Conservation (phyloP, 179 eudicot genomes). For the Monotropa hypopitys region DNA sequence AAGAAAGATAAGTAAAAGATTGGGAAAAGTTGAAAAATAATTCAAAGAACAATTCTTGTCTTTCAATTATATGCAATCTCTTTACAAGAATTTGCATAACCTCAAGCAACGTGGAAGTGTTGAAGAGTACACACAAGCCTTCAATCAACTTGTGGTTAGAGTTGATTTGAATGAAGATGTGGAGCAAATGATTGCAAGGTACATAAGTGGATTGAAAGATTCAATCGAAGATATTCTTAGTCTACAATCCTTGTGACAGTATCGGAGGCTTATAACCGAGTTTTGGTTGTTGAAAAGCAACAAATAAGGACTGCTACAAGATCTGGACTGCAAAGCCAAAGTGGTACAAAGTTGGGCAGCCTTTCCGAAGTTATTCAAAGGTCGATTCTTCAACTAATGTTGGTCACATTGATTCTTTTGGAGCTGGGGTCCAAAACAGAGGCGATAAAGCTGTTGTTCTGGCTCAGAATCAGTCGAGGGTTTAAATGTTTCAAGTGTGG, state of each 20-base stretch:
- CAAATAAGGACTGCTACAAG: not conserved
- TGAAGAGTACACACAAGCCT: not conserved
- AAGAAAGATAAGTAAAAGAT: not conserved
- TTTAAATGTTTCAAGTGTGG: not conserved
- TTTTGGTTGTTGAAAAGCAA: not conserved
- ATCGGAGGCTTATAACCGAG: not conserved
- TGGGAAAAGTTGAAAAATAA: not conserved
- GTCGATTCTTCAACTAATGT: not conserved
- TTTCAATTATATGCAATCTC: not conserved
- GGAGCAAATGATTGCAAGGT: not conserved
- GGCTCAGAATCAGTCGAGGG: too few species aligned
- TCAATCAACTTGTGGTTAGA: not conserved
- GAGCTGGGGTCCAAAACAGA: too few species aligned
- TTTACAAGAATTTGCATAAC: not conserved
- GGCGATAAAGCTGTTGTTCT: too few species aligned
- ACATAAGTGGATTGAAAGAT: not conserved
- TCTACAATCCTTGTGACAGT: not conserved
- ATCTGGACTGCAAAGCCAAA: not conserved
- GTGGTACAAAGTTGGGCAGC: not conserved
- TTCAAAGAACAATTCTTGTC: not conserved
- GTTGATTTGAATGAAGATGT: not conserved
- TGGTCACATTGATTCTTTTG: not conserved
- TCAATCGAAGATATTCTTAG: not conserved
- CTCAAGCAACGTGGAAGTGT: not conserved
- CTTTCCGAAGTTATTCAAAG: not conserved